Conservation (phyloP, 192 early-diverging fungal genomes). For the Podila horticola region DNA sequence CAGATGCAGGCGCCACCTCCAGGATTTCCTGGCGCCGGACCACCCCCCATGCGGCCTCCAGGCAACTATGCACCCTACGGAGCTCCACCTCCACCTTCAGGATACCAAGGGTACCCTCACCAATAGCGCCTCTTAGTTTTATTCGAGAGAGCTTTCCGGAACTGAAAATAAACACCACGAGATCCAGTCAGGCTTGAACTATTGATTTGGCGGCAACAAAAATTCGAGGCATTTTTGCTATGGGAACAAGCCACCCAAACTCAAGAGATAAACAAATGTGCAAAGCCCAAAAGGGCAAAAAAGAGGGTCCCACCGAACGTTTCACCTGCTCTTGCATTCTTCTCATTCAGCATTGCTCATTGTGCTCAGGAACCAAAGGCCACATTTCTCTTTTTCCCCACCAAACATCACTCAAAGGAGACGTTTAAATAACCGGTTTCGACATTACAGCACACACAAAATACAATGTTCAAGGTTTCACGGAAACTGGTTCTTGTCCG, state of each 20-base stretch:
- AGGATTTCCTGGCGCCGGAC: slow-evolving; percentile 14
- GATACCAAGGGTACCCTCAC: slow-evolving; percentile 38
- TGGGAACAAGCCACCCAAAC: no score
- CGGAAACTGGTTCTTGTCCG: slow-evolving; percentile 23
- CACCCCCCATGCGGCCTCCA: slow-evolving; percentile 13
- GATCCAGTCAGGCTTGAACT: no score
- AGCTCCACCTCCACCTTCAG: slow-evolving; percentile 31
- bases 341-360: not conserved
- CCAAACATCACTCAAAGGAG: not conserved
- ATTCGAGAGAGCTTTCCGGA: not conserved
- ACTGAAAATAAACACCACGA: no score
- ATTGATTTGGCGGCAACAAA: no score
- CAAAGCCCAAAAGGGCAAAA: not conserved
- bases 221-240: no score
- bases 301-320: slow-evolving; percentile 2
- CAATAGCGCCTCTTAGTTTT: slow-evolving; percentile 6
- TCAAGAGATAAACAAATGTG: no score
- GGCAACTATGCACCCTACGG: slow-evolving; percentile 48
- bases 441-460: not conserved
- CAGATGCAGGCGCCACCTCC: slow-evolving; percentile 34
- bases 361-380: no score
- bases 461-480: slow-evolving; percentile 34
- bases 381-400: not conserved
- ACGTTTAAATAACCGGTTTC: not conserved
- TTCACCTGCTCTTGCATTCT: not conserved